A percentile compares a stretch with the other conserved stretches of the same genome.
These are phyloP conservation scores for Diaporthe sp. DNA, from an alignment of 2,329 filamentous ascomycete genomes.

Conservation along the genomic window DNA sequence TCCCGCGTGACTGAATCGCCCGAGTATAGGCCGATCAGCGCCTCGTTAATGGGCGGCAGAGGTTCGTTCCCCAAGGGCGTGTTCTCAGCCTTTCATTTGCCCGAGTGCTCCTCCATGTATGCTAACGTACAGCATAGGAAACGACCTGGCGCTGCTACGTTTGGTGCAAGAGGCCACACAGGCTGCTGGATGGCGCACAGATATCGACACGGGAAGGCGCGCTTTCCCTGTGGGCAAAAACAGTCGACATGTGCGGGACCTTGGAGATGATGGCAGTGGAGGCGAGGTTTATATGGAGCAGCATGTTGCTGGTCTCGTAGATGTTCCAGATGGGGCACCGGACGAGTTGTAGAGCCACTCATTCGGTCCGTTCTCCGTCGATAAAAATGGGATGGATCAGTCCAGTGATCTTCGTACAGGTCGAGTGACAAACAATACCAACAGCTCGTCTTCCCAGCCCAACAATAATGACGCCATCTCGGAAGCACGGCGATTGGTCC, in stretches of 20 bases:
- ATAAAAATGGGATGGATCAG: neutral
- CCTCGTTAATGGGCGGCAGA: conserved; percentile 35
- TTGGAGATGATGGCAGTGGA: neutral
- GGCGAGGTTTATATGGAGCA: neutral
- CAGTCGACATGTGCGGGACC: conserved; percentile 31
- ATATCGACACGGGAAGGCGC: conserved; percentile 29
- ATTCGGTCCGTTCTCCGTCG: neutral
- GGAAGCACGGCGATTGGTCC: neutral
- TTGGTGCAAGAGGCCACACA: conserved; percentile 21
- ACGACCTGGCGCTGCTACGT: conserved; percentile 32
- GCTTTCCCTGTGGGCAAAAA: conserved; percentile 35
- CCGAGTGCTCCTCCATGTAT: neutral
- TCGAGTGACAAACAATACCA: neutral
- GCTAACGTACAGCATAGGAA: conserved; percentile 11
- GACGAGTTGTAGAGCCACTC: conserved; percentile 33
- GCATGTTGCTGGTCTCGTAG: neutral
- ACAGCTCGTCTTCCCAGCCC: neutral
- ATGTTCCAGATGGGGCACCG: too few relatives aligned
- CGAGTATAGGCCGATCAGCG: conserved; percentile 34
- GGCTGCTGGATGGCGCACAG: conserved; percentile 32
- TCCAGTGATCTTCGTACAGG: too few relatives aligned
- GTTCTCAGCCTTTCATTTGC: neutral
- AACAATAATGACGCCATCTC: neutral
- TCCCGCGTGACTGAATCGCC: conserved; percentile 31
- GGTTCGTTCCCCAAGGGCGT: neutral